Evolutionary conservation across 2,329 filamentous ascomycete species (phyloP).

Genomic region (Macroventuria anomochaeta): DNA sequence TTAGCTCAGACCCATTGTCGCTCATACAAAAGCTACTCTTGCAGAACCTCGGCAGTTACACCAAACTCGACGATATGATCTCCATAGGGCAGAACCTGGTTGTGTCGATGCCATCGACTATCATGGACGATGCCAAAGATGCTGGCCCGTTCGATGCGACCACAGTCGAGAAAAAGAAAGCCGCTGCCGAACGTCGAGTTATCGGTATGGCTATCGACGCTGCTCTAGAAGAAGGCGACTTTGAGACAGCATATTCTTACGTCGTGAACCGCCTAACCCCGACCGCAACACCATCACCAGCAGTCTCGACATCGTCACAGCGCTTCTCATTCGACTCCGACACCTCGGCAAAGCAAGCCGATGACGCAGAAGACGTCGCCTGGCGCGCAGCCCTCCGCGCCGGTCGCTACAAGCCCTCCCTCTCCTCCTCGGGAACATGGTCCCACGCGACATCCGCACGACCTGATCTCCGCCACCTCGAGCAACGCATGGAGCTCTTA

Average conservation of each 20-base stretch:
- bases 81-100: constrained; percentile 73
- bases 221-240: constrained; percentile 77
- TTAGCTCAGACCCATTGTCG: constrained; percentile 75
- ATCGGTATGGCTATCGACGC: constrained; percentile 82
- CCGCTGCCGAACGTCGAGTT: constrained; percentile 68
- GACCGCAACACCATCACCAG: constrained; percentile 35
- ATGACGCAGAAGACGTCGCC: constrained; percentile 67
- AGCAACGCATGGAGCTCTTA: constrained; percentile 82
- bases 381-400: constrained; percentile 81
- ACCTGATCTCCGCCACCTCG: constrained; percentile 69
- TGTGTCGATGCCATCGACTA: constrained; percentile 40
- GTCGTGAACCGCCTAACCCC: constrained; percentile 70
- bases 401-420: constrained; percentile 69
- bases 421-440: constrained; percentile 47
- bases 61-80: constrained; percentile 74
- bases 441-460: constrained; percentile 55
- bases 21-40: constrained; percentile 76
- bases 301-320: constrained; percentile 31
- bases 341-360: constrained; percentile 22
- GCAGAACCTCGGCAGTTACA: constrained; percentile 77
- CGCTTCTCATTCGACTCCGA: constrained; percentile 29
- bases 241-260: constrained; percentile 86
- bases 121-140: constrained; percentile 58
- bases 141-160: constrained; percentile 41
- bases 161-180: constrained; percentile 41